These are phyloP conservation scores for Cornus suecica DNA, from an alignment of 148 eudicot species.

Conservation along the genomic window DNA sequence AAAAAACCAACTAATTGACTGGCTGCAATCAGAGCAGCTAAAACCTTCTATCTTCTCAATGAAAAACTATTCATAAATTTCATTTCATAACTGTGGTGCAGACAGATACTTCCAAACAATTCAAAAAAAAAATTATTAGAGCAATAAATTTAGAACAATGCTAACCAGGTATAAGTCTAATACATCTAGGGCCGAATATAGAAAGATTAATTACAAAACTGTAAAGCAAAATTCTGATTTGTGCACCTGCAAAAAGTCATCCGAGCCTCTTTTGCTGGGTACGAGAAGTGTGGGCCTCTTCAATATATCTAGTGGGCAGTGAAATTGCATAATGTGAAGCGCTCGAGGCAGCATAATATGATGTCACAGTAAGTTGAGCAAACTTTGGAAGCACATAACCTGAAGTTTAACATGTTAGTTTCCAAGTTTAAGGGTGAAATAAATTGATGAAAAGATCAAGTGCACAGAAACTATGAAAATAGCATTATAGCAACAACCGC, in stretches of 20 bases:
- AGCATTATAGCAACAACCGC: not conserved
- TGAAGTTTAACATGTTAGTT: slow-evolving; percentile 19
- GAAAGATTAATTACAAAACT: slow-evolving; percentile 6
- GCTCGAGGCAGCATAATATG: slow-evolving; percentile 85
- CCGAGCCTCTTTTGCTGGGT: slow-evolving; percentile 39
- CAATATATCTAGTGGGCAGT: slow-evolving; percentile 65
- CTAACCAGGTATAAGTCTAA: not conserved
- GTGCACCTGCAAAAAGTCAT: slow-evolving; percentile 29
- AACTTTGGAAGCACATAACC: slow-evolving; percentile 77
- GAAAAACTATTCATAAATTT: not conserved
- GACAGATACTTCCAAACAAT: not conserved
- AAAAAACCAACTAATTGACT: not conserved
- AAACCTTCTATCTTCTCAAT: not conserved
- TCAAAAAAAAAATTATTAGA: not conserved
- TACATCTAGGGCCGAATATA: not conserved
- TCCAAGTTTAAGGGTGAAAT: not conserved
- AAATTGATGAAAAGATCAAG: no score
- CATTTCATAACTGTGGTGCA: not conserved
- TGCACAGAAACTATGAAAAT: not conserved
- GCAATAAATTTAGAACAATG: not conserved
- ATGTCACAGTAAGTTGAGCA: slow-evolving; percentile 73
- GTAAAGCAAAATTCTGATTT: slow-evolving; percentile 14
- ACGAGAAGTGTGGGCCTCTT: slow-evolving; percentile 60
- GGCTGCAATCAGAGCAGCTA: not conserved
- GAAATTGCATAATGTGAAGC: slow-evolving; percentile 83